These are phyloP conservation scores for Camellia japonica DNA, from an alignment of 148 eudicot genomes.

Conservation along the genomic window DNA sequence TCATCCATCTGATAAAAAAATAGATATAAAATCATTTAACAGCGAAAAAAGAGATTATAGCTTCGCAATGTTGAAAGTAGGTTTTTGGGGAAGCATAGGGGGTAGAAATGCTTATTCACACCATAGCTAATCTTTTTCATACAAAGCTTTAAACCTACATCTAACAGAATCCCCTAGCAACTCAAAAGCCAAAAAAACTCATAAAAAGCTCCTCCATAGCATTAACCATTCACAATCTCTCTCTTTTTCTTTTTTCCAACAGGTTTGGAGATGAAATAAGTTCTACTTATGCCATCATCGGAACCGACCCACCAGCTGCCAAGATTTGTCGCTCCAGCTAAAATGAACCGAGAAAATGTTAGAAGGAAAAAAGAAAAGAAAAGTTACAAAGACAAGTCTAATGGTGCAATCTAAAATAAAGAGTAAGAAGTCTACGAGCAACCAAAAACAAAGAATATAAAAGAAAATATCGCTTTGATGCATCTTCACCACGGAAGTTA, in stretches of 20 bases:
- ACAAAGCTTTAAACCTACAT: background rate
- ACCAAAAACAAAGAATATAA: background rate
- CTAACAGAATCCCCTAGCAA: conserved; percentile 1
- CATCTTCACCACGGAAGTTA: background rate
- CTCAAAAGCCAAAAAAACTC: background rate
- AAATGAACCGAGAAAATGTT: background rate
- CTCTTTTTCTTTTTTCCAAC: background rate
- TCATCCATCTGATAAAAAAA: background rate
- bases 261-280: background rate
- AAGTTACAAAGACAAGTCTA: background rate
- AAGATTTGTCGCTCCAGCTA: conserved; percentile 47
- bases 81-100: background rate
- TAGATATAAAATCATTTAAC: background rate
- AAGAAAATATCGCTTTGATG: background rate
- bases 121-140: background rate
- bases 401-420: background rate
- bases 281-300: conserved; percentile 14
- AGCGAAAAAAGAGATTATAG: background rate
- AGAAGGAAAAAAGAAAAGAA: background rate
- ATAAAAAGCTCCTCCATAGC: background rate
- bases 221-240: background rate
- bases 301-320: conserved; percentile 38
- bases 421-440: background rate
- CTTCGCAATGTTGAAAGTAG: background rate
- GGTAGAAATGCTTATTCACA: background rate